phyloP scores from a whole-genome alignment of 2,329 filamentous ascomycete genomes.

The Cladosporium phlei region DNA sequence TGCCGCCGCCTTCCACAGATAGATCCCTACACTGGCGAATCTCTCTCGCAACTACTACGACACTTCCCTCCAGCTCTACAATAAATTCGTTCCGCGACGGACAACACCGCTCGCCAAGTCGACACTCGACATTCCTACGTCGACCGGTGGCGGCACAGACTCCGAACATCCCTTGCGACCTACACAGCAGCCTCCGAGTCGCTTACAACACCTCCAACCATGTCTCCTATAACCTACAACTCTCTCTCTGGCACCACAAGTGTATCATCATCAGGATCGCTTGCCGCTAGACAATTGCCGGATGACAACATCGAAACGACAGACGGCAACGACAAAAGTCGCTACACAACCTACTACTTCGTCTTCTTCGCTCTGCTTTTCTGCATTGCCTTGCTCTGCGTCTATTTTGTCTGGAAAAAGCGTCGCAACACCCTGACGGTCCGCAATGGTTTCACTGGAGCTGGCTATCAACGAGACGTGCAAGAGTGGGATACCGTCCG shows the following conservation, averaged over 20 bases:
- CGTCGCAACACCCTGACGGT: conserved; percentile 31
- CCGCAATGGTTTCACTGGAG: conserved; percentile 21
- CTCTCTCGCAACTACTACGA: no score
- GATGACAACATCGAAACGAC: conserved; percentile 14
- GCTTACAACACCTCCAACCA: no score
- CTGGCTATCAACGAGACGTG: conserved; percentile 26
- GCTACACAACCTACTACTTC: conserved; percentile 46
- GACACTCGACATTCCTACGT: no score
- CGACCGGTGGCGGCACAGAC: no score
- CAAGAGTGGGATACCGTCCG: conserved; percentile 28
- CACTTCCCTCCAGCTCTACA: no score
- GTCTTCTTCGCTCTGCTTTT: conserved; percentile 53
- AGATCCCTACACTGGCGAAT: no score
- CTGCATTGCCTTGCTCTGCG: conserved; percentile 40
- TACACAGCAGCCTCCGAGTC: no score
- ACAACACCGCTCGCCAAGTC: no score
- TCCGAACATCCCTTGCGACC: no score
- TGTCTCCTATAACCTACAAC: no score
- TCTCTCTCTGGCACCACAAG: background rate
- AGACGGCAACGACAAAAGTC: conserved; percentile 13
- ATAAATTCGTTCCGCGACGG: no score
- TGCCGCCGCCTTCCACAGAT: background rate
- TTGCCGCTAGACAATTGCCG: conserved; percentile 2
- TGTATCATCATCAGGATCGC: background rate
- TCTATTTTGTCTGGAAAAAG: conserved; percentile 44